phyloP scores from a whole-genome alignment of 2,329 filamentous ascomycete genomes.

The Diaporthe caulivora region DNA sequence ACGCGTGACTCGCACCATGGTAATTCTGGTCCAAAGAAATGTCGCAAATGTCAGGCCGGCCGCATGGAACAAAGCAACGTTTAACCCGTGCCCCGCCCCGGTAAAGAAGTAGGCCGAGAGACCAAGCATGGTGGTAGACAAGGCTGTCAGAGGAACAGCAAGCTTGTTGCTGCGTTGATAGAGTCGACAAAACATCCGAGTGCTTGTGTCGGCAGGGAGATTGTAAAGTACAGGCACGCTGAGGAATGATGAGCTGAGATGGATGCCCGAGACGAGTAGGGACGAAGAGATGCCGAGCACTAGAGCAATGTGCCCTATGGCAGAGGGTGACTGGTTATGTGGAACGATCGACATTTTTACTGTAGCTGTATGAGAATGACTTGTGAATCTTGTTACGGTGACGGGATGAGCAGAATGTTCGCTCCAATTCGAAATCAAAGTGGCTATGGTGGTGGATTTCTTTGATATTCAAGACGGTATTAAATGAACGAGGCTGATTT shows the following conservation, averaged over 20 bases:
- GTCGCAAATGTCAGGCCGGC: not conserved
- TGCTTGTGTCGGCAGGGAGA: conserved; percentile 17
- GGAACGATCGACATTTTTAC: not conserved
- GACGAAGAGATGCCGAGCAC: conserved; percentile 24
- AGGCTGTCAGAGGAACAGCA: conserved; percentile 7
- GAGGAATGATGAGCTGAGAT: conserved; percentile 21
- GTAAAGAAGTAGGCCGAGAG: not conserved
- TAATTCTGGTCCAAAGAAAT: conserved; percentile 16
- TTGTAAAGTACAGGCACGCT: not conserved
- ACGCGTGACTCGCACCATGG: not conserved
- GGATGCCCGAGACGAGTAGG: conserved; percentile 15
- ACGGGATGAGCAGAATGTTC: not conserved
- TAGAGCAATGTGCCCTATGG: not conserved
- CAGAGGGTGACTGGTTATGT: not conserved
- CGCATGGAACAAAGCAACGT: not conserved
- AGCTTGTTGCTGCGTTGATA: not conserved
- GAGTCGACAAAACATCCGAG: not conserved
- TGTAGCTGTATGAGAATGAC: not conserved
- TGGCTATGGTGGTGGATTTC: no score
- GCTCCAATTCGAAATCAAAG: no score
- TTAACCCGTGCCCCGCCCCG: not conserved
- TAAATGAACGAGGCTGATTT: no score
- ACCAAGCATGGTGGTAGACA: not conserved
- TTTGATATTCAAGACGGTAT: not conserved
- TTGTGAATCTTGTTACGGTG: not conserved